Conservation (phyloP, 129 eudicot species). For the carrot (Daucus carota) region DH1_v3.0 NC_030389.2:32477001-32477500, state of each 20-base stretch:
- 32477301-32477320: neutral
- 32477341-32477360: neutral
- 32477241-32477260: neutral
- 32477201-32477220: neutral
- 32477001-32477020: constrained; percentile 72
- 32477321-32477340: constrained; percentile 1
- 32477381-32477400: neutral
- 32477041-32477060: constrained; percentile 82
- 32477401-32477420: neutral
- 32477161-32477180: neutral
- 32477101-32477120: constrained; percentile 67
- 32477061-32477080: constrained; percentile 70
- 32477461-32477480: neutral
- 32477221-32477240: neutral
- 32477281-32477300: neutral
- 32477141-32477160: neutral
- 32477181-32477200: neutral
- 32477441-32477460: neutral
- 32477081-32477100: constrained; percentile 89
- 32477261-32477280: neutral
- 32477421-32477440: neutral
- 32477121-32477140: neutral
- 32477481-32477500: neutral
- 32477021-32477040: constrained; percentile 69
- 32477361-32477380: neutral